Conservation (phyloP, 2,329 filamentous ascomycete species). For the Pyricularia sp. region DNA sequence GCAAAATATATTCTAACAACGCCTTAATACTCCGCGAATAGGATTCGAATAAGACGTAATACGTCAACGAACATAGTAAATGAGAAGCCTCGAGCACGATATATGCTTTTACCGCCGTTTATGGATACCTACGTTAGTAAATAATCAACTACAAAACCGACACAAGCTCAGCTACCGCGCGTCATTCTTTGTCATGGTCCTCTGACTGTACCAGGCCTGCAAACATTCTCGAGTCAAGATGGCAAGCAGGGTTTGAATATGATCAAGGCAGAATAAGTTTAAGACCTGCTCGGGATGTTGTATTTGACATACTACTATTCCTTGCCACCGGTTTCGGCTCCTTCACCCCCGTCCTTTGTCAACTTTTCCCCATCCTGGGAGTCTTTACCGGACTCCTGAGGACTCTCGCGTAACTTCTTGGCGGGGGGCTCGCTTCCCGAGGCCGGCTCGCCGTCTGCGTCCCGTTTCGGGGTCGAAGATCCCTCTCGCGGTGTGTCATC, state of each 20-base stretch:
- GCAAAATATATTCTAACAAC: no score
- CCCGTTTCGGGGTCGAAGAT: constrained; percentile 39
- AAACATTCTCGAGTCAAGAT: not conserved
- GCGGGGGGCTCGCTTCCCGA: constrained; percentile 21
- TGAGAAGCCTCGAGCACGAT: no score
- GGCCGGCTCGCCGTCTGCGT: constrained; percentile 37
- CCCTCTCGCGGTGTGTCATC: constrained; percentile 10
- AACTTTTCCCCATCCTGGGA: constrained; percentile 8
- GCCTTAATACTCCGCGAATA: no score
- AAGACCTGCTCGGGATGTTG: not conserved
- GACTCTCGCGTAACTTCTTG: constrained; percentile 41
- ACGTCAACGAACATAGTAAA: no score
- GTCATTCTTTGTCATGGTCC: not conserved
- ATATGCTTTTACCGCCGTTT: no score
- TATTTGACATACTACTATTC: not conserved
- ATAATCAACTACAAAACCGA: no score
- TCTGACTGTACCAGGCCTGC: not conserved
- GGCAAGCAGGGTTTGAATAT: not conserved
- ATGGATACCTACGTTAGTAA: no score
- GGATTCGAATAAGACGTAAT: no score
- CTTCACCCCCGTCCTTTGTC: not conserved
- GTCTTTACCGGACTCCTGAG: constrained; percentile 14
- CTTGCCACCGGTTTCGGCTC: not conserved
- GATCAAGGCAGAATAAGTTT: not conserved
- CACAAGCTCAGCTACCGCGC: not conserved